Base-by-base conservation (phyloP, 768 basidiomycete species). In the Leccinum pellstonianum region DNA sequence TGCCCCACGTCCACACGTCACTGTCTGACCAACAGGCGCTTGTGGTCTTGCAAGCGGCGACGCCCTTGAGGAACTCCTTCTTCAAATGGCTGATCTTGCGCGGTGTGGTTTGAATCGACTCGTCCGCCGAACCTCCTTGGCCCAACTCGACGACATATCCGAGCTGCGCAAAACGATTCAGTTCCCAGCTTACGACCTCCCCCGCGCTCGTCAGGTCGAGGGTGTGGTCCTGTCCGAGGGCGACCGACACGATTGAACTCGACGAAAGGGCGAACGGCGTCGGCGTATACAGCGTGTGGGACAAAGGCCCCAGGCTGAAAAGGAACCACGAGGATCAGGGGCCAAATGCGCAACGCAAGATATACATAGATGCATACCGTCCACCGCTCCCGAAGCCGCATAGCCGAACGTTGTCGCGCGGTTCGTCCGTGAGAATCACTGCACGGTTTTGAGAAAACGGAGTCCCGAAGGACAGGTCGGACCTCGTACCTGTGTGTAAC, bases 151-250 rank as follows among this genome's bases (percentile, higher is more conserved):
- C 79, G 3, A 83, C 76, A 65, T 97, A 97, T 11, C 96, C 95
- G 5, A 97, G 81, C 68, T 98, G 95, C 4, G 84, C 78, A 71
- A 95, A 96, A 14, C 93, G 83, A 64, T 95, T 95, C 25, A 93
- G 74, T 14, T 93, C 97, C 92, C 95, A 98, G 23, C 87, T 93
- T 41, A 88, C 83, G 3, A 98, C 84, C 67, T 95, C 92, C 4
- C 96, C 95, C 0, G 80, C 70, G 25, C 78, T 83, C 0, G 94
- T 95, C 29, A 98, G 77, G 1, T 86, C 90, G 29, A 98, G 83
- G 0, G 95, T 95, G 70, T 98, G 97, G 67, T 99, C 97, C 71
- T 96, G 96, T 11, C 93, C 95, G 7, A 95, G 79, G 0, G 94
- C 93, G 25, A 98, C 82, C 14, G 85, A 77, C 6, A 79, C 75